These are phyloP conservation scores for Paecilomyces variotii DNA, from an alignment of 2,329 filamentous ascomycete species.

Conservation along the genomic window DNA sequence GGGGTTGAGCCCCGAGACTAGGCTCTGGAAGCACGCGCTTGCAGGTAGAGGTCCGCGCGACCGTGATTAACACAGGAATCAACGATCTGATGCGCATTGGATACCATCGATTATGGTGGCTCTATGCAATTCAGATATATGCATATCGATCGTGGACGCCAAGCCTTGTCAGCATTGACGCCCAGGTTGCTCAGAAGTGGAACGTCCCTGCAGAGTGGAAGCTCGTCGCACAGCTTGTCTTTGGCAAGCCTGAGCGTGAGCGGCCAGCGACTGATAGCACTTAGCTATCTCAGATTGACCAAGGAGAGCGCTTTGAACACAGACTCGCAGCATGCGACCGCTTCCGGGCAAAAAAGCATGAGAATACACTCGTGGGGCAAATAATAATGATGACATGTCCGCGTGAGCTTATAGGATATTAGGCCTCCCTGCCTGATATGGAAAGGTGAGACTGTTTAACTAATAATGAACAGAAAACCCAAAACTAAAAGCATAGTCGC, in stretches of 20 bases:
- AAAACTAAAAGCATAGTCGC: neutral
- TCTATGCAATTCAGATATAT: neutral
- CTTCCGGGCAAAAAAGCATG: neutral
- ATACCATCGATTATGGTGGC: neutral
- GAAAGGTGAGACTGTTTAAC: neutral
- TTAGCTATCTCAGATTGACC: neutral
- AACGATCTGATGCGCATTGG: neutral
- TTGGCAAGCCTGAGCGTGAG: conserved; percentile 49
- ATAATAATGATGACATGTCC: neutral
- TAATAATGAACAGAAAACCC: neutral
- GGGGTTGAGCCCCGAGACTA: neutral
- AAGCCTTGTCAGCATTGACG: conserved; percentile 49
- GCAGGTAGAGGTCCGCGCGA: neutral
- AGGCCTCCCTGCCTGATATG: neutral
- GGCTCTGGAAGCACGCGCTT: neutral
- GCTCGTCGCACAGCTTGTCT: conserved; percentile 76
- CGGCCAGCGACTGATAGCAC: conserved; percentile 27
- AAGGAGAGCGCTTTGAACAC: neutral
- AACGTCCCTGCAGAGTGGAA: conserved; percentile 64
- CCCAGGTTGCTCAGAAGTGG: conserved; percentile 62
- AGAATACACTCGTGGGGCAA: neutral
- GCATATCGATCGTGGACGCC: neutral
- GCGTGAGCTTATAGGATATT: neutral
- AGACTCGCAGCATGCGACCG: neutral
- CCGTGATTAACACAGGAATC: neutral